Percentiles rank a stretch among this genome's conserved stretches.
Conservation (phyloP, 805 yeast genomes). For the Candida arabinofermentans region DNA sequence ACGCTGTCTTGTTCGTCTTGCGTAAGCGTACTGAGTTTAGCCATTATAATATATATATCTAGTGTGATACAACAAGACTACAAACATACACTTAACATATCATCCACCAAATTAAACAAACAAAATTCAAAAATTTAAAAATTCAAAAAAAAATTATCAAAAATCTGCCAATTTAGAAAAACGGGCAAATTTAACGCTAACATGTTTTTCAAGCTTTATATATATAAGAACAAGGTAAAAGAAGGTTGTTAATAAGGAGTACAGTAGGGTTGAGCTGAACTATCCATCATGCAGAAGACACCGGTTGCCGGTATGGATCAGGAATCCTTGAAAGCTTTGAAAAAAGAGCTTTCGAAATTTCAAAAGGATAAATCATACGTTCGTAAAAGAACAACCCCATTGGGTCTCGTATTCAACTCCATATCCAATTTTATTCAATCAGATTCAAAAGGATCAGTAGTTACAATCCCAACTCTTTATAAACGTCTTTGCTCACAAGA, state of each 20-base stretch:
- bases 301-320: conserved; percentile 5
- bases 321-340: conserved; percentile 15
- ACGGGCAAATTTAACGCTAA: not conserved
- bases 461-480: not conserved
- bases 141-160: not conserved
- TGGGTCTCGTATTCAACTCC: conserved; percentile 31
- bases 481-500: not conserved
- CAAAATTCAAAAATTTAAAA: too few relatives aligned
- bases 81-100: too few relatives aligned
- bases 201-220: not conserved
- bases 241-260: too few relatives aligned
- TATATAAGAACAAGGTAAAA: not conserved
- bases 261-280: too few relatives aligned
- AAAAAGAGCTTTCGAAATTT: conserved; percentile 20
- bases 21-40: conserved; percentile 30
- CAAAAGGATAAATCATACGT: conserved; percentile 21
- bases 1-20: conserved; percentile 84
- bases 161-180: not conserved
- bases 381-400: conserved; percentile 26
- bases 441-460: conserved; percentile 1
- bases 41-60: conserved; percentile 16
- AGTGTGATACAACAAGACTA: too few relatives aligned
- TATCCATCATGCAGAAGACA: conserved; percentile 1
- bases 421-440: conserved; percentile 17
- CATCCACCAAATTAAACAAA: too few relatives aligned